These are phyloP conservation scores for Boletus sp. DNA, from an alignment of 768 basidiomycete genomes.

Conservation along the genomic window DNA sequence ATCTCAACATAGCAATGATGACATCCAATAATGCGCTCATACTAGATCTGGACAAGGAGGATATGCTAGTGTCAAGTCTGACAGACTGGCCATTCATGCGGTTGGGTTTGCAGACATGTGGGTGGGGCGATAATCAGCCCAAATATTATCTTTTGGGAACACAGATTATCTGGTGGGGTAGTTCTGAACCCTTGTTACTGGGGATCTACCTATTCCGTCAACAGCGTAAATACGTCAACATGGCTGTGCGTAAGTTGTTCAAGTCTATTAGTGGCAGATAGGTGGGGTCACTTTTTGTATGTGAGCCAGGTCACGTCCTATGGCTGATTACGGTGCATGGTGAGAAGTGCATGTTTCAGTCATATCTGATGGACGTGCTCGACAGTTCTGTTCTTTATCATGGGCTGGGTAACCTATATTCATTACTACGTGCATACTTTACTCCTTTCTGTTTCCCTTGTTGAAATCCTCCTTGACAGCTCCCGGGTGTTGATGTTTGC, in stretches of 20 bases:
- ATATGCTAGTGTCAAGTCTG: conserved; percentile 91
- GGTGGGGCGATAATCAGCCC: conserved; percentile 81
- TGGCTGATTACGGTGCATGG: conserved; percentile 84
- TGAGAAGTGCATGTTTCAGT: neutral
- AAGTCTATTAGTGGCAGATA: conserved; percentile 42
- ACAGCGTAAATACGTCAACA: conserved; percentile 90
- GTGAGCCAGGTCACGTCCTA: conserved; percentile 87
- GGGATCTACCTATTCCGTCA: conserved; percentile 71
- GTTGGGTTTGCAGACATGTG: conserved; percentile 94
- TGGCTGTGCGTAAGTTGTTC: conserved; percentile 70
- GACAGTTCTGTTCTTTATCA: conserved; percentile 92
- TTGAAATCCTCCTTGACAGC: conserved; percentile 39
- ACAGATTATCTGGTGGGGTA: conserved; percentile 91
- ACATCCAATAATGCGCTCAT: conserved; percentile 98
- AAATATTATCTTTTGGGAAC: conserved; percentile 95
- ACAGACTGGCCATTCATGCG: conserved; percentile 92
- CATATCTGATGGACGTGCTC: neutral
- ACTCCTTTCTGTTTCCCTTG: neutral
- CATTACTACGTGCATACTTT: conserved; percentile 82
- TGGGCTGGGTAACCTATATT: conserved; percentile 95
- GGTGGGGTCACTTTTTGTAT: conserved; percentile 95
- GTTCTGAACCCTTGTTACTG: conserved; percentile 51
- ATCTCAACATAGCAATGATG: conserved; percentile 99
- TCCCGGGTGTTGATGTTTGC: conserved; percentile 89
- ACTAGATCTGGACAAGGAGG: conserved; percentile 97